Base-by-base conservation (phyloP, 805 yeast species). In the Candida dendrica region DNA sequence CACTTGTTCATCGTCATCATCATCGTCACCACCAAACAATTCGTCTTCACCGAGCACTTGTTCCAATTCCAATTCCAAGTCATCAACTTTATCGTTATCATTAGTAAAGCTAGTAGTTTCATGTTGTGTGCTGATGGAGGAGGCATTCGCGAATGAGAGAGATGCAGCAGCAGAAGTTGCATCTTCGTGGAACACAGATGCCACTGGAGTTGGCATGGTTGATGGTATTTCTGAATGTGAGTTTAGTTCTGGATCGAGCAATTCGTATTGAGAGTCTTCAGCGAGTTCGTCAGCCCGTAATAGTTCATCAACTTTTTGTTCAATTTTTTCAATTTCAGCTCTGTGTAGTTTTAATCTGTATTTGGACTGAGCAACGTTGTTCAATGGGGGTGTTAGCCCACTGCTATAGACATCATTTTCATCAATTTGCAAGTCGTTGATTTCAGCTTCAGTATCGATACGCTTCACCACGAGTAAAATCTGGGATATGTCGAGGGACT, bases 401-500 rank as follows among this genome's bases (percentile, higher is more conserved):
- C 78, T 51, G 52, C 72, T 69, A 48, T 70, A 59, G 49, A 70
- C 61, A 52, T 75, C 66, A 38, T 69, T 58, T 45, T 72, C 69
- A 55, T 46, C 49, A 4, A 52, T 46, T 6, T 50, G 48, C 9
- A 72, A 42, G 2, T 60, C 60, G 39, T 68, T 70, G 8, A 71
- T 66, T 18, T 76, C 79, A n/a, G 66, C 68, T 31, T 74, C 78
- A 15, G 59, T 52, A 13, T 65, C 59, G 6, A 79, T 65, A 14
- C 71, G 66, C 42, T 76, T 79, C 7, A 88, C 69, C 6, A 91
- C 91, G 6, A 90, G 63, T 40, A 93, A 65, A 68, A 93, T 85
- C 62, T 93, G 97, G 42, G 84, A 77, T 6, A 91, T 69, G 60
- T 93, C 98, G 29, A 87, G 71, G 0, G 95, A 79, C 56, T 93